phyloP scores from a whole-genome alignment of 768 basidiomycete genomes.

The Sistotremastrum niveocremeum region DNA sequence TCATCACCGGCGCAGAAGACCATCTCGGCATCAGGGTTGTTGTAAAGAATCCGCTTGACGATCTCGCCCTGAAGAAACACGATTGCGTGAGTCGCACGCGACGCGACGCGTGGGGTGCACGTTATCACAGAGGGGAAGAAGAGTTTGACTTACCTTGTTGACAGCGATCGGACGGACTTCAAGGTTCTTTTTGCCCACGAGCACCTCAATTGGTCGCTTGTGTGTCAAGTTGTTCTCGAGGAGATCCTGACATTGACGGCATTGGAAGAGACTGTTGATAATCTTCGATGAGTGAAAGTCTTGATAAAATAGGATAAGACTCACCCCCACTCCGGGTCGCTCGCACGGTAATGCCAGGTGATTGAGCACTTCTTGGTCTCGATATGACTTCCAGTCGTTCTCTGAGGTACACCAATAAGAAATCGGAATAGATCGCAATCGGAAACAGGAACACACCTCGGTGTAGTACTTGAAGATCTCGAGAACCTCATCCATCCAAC shows the following conservation, averaged over 20 bases:
- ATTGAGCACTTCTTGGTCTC: slow-evolving; percentile 96
- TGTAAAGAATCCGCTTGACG: slow-evolving; percentile 85
- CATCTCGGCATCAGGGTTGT: slow-evolving; percentile 88
- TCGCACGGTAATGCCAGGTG: slow-evolving; percentile 93
- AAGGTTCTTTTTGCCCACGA: slow-evolving; percentile 96
- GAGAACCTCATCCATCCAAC: slow-evolving; percentile 91
- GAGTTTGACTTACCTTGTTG: slow-evolving; percentile 51
- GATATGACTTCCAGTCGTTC: slow-evolving; percentile 92
- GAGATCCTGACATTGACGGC: slow-evolving; percentile 91
- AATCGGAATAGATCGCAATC: background rate
- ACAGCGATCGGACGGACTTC: slow-evolving; percentile 92
- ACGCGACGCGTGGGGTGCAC: background rate
- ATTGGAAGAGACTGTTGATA: slow-evolving; percentile 63
- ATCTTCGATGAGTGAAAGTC: background rate
- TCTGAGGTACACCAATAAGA: slow-evolving; percentile 20
- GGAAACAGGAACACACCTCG: slow-evolving; percentile 38
- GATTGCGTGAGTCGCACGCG: background rate
- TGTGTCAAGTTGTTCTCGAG: slow-evolving; percentile 89
- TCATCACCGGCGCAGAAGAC: slow-evolving; percentile 98
- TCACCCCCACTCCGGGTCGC: slow-evolving; percentile 93
- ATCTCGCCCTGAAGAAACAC: slow-evolving; percentile 63
- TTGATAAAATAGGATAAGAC: slow-evolving; percentile 16
- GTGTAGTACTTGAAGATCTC: slow-evolving; percentile 97
- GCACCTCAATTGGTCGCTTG: slow-evolving; percentile 90
- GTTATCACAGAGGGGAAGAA: background rate